Base-by-base conservation (phyloP, 225 moss, liverwort and hornwort genomes). In the Straminergon stramineum region DNA sequence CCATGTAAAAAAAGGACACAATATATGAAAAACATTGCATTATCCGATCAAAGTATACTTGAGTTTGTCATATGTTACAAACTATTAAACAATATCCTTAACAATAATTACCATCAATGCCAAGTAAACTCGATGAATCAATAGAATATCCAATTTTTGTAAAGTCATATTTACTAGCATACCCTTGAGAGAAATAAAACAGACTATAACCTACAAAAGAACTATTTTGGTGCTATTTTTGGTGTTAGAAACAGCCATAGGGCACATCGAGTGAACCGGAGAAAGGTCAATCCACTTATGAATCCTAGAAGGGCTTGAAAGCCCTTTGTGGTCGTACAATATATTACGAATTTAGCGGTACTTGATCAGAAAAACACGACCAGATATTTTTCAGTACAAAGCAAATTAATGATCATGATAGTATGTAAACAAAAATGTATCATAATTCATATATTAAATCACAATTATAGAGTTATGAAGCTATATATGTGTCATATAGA, bases 11-110 rank as follows among this genome's bases (percentile, higher is more conserved):
- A 28, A 11, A 37, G 35, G 6, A 17, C 7, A 37, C 15, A 16
- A 34, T 0, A 6, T 4, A 57, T 58, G 0, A n/a, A 24, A 15
- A 57, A 58, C 17, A 58, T 17, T 79, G 11, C 7, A 17, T 27
- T 17, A 11, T 27, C 5, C 0, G 11, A 57, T 79, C 0, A 0
- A 57, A 56, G 0, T n/a, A 56, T 15, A 4, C 0, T 55, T 0
- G 0, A 23, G 1, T 34, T 5, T 0, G 37, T 55, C 2, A 21
- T 7, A 14, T 37, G 16, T 37, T 24, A 15, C 37, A 56, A 76
- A 55, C 13, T 16, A 3, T 57, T 17, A 22, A 35, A 26, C 4
- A 57, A 24, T 8, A 34, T 34, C 13, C 0, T 21, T 9, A 2
- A 9, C 34, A 35, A 55, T 19, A 51, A 14, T 35, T 77, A 55